phyloP scores from a whole-genome alignment of 2,329 filamentous ascomycete genomes.

The Microsporum canis region DNA sequence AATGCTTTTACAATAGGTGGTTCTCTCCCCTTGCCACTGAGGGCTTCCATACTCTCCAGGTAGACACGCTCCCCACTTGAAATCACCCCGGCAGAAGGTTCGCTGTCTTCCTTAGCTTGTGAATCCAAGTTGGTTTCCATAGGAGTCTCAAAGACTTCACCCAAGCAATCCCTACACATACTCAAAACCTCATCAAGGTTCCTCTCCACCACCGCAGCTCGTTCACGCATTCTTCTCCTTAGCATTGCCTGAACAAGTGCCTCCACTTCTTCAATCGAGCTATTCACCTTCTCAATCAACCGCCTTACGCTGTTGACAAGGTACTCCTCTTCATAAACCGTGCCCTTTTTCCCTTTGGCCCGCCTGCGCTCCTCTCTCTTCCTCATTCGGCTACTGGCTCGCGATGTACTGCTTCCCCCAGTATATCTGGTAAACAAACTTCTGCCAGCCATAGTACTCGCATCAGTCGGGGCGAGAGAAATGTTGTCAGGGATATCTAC shows the following conservation, averaged over 20 bases:
- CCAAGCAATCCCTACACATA: constrained; percentile 54
- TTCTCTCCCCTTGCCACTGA: constrained; percentile 31
- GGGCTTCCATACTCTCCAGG: constrained; percentile 31
- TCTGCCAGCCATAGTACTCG: constrained; percentile 63
- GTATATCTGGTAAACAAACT: constrained; percentile 91
- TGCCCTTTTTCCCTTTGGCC: constrained; percentile 87
- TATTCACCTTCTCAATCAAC: constrained; percentile 71
- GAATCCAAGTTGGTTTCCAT: constrained; percentile 19
- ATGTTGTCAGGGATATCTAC: constrained; percentile 81
- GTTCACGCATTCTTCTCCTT: constrained; percentile 74
- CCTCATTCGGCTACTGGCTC: constrained; percentile 68
- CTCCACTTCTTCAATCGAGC: constrained; percentile 58
- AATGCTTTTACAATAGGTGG: constrained; percentile 43
- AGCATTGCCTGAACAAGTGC: constrained; percentile 65
- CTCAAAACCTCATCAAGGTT: constrained; percentile 64
- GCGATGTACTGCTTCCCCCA: constrained; percentile 47
- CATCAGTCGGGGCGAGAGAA: constrained; percentile 74
- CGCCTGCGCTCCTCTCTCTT: constrained; percentile 88
- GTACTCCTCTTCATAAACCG: constrained; percentile 96
- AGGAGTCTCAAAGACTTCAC: constrained; percentile 53
- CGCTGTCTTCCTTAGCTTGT: constrained; percentile 15
- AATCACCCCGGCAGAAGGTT: constrained; percentile 13
- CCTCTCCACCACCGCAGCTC: constrained; percentile 64
- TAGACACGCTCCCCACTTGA: constrained; percentile 27
- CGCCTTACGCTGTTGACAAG: constrained; percentile 76